Conservation (phyloP, 179 eudicot genomes). For the Heliamphora pulchella region DNA sequence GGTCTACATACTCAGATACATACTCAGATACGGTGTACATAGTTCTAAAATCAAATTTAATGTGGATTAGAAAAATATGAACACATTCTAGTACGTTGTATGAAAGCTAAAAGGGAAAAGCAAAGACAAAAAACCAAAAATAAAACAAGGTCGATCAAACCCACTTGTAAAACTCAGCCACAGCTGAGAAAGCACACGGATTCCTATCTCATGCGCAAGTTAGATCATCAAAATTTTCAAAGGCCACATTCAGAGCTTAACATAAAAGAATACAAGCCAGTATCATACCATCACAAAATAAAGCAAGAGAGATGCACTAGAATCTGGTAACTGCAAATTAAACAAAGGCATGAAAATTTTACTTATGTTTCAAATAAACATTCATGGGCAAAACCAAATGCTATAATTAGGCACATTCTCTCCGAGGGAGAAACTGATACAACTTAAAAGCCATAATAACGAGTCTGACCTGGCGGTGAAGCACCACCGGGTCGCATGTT, state of each 20-base stretch:
- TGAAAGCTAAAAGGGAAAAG: not conserved
- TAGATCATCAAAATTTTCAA: not conserved
- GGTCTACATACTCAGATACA: no score
- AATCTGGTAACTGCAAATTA: not conserved
- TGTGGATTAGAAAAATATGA: no score
- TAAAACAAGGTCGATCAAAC: no score
- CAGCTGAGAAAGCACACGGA: not conserved
- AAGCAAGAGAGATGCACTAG: not conserved
- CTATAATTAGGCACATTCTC: not conserved
- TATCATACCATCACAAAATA: not conserved
- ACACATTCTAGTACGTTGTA: no score
- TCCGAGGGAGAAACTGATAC: not conserved
- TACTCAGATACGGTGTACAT: no score
- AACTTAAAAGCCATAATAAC: slow-evolving; percentile 25
- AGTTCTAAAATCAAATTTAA: no score
- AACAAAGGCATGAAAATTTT: not conserved
- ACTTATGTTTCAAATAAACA: not conserved
- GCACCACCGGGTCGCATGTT: slow-evolving; percentile 26
- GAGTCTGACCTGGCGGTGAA: slow-evolving; percentile 19
- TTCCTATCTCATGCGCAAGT: not conserved
- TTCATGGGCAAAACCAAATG: not conserved
- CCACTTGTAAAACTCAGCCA: no score
- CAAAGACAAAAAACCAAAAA: not conserved
- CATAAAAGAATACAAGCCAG: slow-evolving; percentile 4
- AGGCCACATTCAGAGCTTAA: not conserved